Evolutionary conservation across 2,329 filamentous ascomycete genomes (phyloP), one percentile per base, ranked within the genome.

Genomic region (Arthrinium phaeospermum): DNA sequence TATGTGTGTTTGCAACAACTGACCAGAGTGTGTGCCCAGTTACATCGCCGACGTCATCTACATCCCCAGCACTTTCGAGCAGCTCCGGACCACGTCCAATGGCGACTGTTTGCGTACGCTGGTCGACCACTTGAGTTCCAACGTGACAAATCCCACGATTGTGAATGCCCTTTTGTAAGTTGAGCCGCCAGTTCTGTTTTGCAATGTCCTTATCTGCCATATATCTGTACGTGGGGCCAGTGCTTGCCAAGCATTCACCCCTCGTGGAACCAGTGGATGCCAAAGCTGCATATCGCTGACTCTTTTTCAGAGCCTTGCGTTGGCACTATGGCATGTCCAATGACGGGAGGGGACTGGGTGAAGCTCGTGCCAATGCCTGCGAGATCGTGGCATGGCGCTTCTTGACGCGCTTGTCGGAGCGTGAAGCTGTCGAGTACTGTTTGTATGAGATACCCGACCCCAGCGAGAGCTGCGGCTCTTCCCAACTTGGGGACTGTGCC

Each of bases 301-400:
- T 8, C 16, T 49, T 10, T 37, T 27, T n/a, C 71, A 94, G 92
- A 68, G 92, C 92, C 1, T 84, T 95, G 44, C 93, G 92, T 79
- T 94, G 92, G 86, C 92, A 95, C 78, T 96, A 91, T 77, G 85
- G 92, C 73, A 84, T 88, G 34, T 87, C 89, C 16, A 91, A 93
- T 74, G 85, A 93, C 74, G 85, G 92, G 72, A 89, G 90, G 73
- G 90, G 91, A 4, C 83, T 95, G 45, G 90, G 91, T 72, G 89
- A 92, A 72, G 89, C 92, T 19, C 88, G 93, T 71, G 92, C 92
- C 27, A 89, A 90, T 78, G 93, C 92, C 41, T 95, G 93, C 78
- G 93, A 96, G 83, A 93, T 94, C 74, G 92, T 94, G 19, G 93
- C 93, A 49, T 95, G 93, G 92, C 89, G 93, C 51, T 94, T 94